Conservation (phyloP, 2,329 filamentous ascomycete genomes). For the Sodiomyces alkalinus region DNA sequence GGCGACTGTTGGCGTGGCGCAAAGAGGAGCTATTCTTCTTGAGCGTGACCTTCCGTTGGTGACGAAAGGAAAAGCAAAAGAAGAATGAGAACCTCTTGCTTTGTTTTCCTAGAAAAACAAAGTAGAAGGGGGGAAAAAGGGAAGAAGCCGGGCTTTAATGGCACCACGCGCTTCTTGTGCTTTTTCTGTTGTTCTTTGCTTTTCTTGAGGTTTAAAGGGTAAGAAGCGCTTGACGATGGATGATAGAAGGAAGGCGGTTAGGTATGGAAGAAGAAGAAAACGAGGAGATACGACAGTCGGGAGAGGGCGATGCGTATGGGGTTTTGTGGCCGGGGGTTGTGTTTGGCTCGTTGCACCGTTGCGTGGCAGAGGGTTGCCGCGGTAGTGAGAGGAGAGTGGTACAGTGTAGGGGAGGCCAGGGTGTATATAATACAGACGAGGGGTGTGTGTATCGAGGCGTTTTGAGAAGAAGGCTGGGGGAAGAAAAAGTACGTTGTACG, state of each 20-base stretch:
- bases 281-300: constrained; percentile 7
- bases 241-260: constrained; percentile 2
- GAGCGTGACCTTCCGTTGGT: constrained; percentile 42
- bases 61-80: constrained; percentile 57
- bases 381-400: no score
- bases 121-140: constrained; percentile 25
- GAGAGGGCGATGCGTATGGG: constrained; percentile 10
- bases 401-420: no score
- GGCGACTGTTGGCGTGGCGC: constrained; percentile 60
- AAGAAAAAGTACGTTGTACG: no score
- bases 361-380: constrained; percentile 7
- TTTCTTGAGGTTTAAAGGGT: constrained; percentile 5
- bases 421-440: no score
- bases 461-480: no score
- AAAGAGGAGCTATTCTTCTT: constrained; percentile 44
- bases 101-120: constrained; percentile 42
- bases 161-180: constrained; percentile 9
- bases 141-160: constrained; percentile 12
- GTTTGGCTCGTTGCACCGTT: constrained; percentile 7
- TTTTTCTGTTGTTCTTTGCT: constrained; percentile 9
- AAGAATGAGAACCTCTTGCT: constrained; percentile 37
- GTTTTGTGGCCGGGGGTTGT: constrained; percentile 11
- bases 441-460: constrained; percentile 5
- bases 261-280: constrained; percentile 7
- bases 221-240: constrained; percentile 4